These are phyloP conservation scores for Botrytis fragariae DNA, from an alignment of 2,329 filamentous ascomycete genomes.

Conservation along the genomic window DNA sequence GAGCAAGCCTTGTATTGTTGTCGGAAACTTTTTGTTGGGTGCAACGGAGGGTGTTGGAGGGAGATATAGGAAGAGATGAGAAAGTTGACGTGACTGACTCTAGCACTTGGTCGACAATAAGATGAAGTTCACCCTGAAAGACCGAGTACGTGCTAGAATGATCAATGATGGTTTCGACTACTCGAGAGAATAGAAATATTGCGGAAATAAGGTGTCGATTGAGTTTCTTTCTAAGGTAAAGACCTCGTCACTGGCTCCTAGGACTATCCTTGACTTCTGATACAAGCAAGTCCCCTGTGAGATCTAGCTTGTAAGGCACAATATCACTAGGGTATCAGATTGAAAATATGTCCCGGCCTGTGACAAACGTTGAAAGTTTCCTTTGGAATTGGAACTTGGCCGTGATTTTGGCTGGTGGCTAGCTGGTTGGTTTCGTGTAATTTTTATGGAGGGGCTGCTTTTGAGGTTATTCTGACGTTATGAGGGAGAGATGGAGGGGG, in stretches of 20 bases:
- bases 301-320: conserved; percentile 31
- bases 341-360: conserved; percentile 6
- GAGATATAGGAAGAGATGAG: conserved; percentile 9
- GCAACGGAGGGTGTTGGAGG: not conserved
- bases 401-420: not conserved
- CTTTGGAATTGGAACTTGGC: not conserved
- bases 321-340: conserved; percentile 27
- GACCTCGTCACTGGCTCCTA: conserved; percentile 30
- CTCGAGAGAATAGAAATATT: conserved; percentile 12
- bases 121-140: conserved; percentile 8
- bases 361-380: conserved; percentile 20
- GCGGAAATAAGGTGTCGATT: conserved; percentile 19
- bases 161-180: conserved; percentile 15
- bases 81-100: not conserved
- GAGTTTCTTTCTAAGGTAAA: conserved; percentile 24
- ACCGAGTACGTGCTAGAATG: conserved; percentile 3
- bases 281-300: conserved; percentile 35
- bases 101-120: conserved; percentile 12
- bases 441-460: not conserved
- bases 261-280: conserved; percentile 33
- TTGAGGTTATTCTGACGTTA: conserved; percentile 13
- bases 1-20: not conserved
- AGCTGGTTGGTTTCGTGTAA: not conserved
- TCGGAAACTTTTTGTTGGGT: not conserved
- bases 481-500: not conserved